phyloP scores from a whole-genome alignment of 768 basidiomycete genomes.

The Lyophyllum decastes region DNA sequence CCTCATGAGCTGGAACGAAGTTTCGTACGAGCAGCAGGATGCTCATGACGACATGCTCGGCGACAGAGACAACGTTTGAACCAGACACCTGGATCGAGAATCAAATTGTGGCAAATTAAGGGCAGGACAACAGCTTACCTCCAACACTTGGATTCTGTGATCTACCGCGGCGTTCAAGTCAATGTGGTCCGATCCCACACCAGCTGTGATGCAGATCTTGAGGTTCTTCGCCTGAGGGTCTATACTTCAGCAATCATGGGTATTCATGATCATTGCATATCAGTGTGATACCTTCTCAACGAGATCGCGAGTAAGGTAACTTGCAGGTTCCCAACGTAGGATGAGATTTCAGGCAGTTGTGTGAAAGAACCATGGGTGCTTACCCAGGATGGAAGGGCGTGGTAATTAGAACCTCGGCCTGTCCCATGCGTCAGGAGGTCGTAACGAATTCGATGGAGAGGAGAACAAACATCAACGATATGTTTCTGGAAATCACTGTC shows the following conservation, averaged over 20 bases:
- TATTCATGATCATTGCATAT: neutral
- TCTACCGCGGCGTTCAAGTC: conserved; percentile 89
- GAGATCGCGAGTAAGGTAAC: conserved; percentile 74
- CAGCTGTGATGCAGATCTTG: conserved; percentile 88
- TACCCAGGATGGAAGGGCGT: conserved; percentile 84
- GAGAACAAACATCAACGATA: conserved; percentile 65
- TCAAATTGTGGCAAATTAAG: conserved; percentile 9
- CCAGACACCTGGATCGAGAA: conserved; percentile 63
- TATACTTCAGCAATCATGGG: neutral
- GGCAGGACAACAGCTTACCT: conserved; percentile 33
- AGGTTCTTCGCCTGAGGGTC: conserved; percentile 75
- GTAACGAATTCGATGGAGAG: neutral
- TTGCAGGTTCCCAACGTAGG: conserved; percentile 9
- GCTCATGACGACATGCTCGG: conserved; percentile 89
- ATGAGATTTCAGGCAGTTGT: neutral
- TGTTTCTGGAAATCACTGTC: conserved; percentile 83
- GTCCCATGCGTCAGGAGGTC: conserved; percentile 13
- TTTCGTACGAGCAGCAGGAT: conserved; percentile 91
- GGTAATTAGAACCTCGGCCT: conserved; percentile 82
- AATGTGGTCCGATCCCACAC: conserved; percentile 89
- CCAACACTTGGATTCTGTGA: conserved; percentile 76
- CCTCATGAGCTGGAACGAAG: conserved; percentile 86
- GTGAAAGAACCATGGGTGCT: conserved; percentile 6
- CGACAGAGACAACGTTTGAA: conserved; percentile 89
- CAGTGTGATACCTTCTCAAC: conserved; percentile 56